A percentile compares a stretch with the other conserved stretches of the same genome.
Evolutionary conservation across 2,329 filamentous ascomycete species (phyloP).

Genomic region (Fusarium falciforme): DNA sequence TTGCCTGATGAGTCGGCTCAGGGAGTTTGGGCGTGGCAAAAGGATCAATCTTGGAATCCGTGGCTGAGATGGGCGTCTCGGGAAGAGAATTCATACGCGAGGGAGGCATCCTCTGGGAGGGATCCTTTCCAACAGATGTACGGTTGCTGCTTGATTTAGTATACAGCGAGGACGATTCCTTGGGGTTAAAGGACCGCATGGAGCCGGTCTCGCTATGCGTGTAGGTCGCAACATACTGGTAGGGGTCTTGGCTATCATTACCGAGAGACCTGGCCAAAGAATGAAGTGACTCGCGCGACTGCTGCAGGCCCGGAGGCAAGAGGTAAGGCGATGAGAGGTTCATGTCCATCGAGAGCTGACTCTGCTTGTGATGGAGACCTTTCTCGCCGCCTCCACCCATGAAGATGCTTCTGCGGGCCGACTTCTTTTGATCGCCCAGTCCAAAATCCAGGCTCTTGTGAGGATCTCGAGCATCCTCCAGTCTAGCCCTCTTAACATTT

Average conservation of each 20-base stretch:
- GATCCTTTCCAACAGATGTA: slow-evolving; percentile 43
- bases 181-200: slow-evolving; percentile 61
- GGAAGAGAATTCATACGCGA: slow-evolving; percentile 58
- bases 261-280: slow-evolving; percentile 83
- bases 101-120: slow-evolving; percentile 45
- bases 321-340: slow-evolving; percentile 88
- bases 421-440: slow-evolving; percentile 63
- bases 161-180: slow-evolving; percentile 60
- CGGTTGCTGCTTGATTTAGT: slow-evolving; percentile 55
- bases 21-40: slow-evolving; percentile 51
- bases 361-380: slow-evolving; percentile 53
- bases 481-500: slow-evolving; percentile 75
- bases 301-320: slow-evolving; percentile 83
- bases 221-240: slow-evolving; percentile 73
- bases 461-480: slow-evolving; percentile 87
- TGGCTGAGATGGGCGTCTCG: slow-evolving; percentile 50
- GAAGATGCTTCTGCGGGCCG: slow-evolving; percentile 50
- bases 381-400: slow-evolving; percentile 68
- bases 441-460: slow-evolving; percentile 96
- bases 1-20: slow-evolving; percentile 42
- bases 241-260: slow-evolving; percentile 84
- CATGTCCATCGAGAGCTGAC: slow-evolving; percentile 78
- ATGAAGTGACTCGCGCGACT: slow-evolving; percentile 86
- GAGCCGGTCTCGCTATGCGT: slow-evolving; percentile 67
- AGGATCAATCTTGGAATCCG: slow-evolving; percentile 49